Conservation (phyloP, 306 rosid species). For the Cajanus cajan region DNA sequence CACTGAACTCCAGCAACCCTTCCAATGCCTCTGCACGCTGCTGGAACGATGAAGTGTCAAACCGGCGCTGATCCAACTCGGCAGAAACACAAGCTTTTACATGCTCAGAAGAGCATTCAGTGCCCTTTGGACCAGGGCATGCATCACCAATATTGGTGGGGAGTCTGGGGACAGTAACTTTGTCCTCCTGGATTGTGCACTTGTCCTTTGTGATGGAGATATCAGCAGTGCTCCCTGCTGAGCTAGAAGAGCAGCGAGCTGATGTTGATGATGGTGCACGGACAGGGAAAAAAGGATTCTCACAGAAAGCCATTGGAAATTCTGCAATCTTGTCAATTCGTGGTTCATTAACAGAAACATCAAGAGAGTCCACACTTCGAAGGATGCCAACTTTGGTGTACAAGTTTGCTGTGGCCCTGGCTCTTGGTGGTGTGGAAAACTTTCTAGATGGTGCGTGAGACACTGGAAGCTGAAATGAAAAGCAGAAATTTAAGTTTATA, state of each 20-base stretch:
- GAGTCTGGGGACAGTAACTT: constrained; percentile 46
- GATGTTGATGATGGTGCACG: constrained; percentile 50
- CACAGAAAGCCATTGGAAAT: constrained; percentile 65
- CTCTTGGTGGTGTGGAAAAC: constrained; percentile 50
- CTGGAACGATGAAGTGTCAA: constrained; percentile 76
- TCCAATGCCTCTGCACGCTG: constrained; percentile 98
- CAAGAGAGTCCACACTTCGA: constrained; percentile 57
- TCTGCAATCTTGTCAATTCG: constrained; percentile 92
- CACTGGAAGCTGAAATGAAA: constrained; percentile 50
- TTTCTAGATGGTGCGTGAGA: constrained; percentile 41
- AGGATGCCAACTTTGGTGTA: constrained; percentile 44
- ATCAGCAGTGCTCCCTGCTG: constrained; percentile 46
- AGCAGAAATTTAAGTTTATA: constrained; percentile 4
- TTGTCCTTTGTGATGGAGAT: constrained; percentile 78
- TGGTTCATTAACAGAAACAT: constrained; percentile 88
- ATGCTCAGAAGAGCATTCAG: constrained; percentile 45
- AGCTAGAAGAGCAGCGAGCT: constrained; percentile 45
- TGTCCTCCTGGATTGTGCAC: constrained; percentile 70
- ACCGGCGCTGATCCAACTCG: constrained; percentile 48
- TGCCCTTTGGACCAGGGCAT: constrained; percentile 42
- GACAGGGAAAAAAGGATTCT: constrained; percentile 48
- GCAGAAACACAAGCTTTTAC: constrained; percentile 65
- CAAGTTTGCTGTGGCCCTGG: constrained; percentile 41
- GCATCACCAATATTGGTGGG: constrained; percentile 34
- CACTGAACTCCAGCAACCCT: constrained; percentile 97